Evolutionary conservation across 192 early-diverging fungal genomes (phyloP), one percentile per base, ranked within the genome.

Genomic region (Powellomyces hirtus): DNA sequence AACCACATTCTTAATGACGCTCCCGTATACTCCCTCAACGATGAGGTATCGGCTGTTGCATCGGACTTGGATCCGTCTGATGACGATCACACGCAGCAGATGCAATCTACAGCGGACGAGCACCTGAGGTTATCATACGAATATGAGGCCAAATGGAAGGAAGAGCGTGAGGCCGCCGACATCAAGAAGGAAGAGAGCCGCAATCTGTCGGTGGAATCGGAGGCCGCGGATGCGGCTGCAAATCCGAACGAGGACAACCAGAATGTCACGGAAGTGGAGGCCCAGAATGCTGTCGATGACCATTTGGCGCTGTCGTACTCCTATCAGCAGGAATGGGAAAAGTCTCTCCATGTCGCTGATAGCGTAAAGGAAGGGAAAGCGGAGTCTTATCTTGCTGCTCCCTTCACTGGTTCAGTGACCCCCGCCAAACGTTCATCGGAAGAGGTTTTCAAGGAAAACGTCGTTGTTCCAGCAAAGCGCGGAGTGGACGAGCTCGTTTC

Each of bases 111-210:
- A 11, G 52, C 42, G 10, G 65, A 67, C 42, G 65, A 67, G 55
- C 65, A 67, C 50, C 42, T 67, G 8, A 58, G 29, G 1, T 33
- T 55, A 5, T 58, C 52, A 11, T 67, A 67, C 37, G 65, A 29
- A 26, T 67, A 58, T 18, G 52, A 67, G 37, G 52, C 26, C n/a
- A 22, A 59, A 22, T 67, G 65, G 65, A 57, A 64, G 24, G 62
- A n/a, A 24, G n/a, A 34, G 20, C 33, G 46, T 3, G 46, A 49
- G 46, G 46, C 46, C n/a, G 46, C 16, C 16, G 46, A 49, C n/a
- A 49, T 49, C 2, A n/a, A n/a, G n/a, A n/a, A n/a, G n/a, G n/a
- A n/a, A n/a, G n/a, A n/a, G n/a, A n/a, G n/a, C n/a, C n/a, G n/a
- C n/a, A n/a, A n/a, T n/a, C n/a, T n/a, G n/a, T n/a, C n/a, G n/a